These are phyloP conservation scores for Clohesyomyces aquaticus DNA, from an alignment of 495 filamentous ascomycete species.

Conservation along the genomic window DNA sequence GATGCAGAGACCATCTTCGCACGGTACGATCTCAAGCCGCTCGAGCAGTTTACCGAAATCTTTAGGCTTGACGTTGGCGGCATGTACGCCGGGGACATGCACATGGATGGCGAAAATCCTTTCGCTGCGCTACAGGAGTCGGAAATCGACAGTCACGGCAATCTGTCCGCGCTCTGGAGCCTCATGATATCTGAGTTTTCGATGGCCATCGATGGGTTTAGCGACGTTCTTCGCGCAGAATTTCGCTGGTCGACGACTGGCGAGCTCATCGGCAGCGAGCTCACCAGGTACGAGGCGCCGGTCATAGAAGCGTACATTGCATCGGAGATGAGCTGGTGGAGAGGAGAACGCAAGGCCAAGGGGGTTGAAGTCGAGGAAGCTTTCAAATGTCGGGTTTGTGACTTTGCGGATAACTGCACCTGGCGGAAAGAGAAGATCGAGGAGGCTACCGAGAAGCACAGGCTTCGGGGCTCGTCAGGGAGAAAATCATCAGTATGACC, in stretches of 20 bases:
- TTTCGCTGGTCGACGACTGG: conserved; percentile 60
- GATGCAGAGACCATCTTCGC: conserved; percentile 67
- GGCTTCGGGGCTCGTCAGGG: conserved; percentile 8
- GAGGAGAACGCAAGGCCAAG: conserved; percentile 70
- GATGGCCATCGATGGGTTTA: conserved; percentile 17
- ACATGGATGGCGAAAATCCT: conserved; percentile 2
- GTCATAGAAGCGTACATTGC: conserved; percentile 66
- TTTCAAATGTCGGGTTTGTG: conserved; percentile 79
- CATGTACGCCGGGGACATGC: conserved; percentile 57
- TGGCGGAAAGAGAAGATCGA: conserved; percentile 61
- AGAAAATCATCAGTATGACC: conserved; percentile 22
- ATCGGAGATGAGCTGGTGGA: conserved; percentile 84
- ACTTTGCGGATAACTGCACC: conserved; percentile 63
- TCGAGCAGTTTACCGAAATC: conserved; percentile 69
- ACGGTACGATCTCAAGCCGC: conserved; percentile 68
- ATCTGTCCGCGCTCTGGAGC: conserved; percentile 63
- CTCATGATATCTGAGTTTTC: conserved; percentile 60
- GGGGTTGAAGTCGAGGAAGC: conserved; percentile 88
- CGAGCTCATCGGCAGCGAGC: conserved; percentile 65
- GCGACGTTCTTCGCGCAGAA: conserved; percentile 62
- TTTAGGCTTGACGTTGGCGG: conserved; percentile 79
- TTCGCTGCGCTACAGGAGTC: conserved; percentile 48
- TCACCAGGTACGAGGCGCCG: conserved; percentile 69
- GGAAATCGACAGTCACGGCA: conserved; percentile 63
- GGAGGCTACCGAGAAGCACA: conserved; percentile 48